Conservation (phyloP, 2,329 filamentous ascomycete genomes). For the Pyricularia sp. region DNA sequence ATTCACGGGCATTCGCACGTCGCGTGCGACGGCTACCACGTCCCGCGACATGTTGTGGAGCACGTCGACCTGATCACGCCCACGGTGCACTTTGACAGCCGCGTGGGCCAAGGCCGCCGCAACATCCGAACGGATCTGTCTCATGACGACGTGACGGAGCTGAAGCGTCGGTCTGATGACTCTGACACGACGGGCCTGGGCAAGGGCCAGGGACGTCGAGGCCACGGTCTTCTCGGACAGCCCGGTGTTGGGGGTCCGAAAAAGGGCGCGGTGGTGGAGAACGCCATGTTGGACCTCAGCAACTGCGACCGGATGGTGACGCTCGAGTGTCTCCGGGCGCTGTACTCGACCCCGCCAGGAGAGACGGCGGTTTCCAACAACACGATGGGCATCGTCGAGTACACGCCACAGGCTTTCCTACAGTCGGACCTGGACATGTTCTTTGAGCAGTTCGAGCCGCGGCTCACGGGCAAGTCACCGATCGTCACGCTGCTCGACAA, state of each 20-base stretch:
- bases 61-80: slow-evolving; percentile 29
- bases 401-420: slow-evolving; percentile 38
- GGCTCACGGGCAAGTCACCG: slow-evolving; percentile 26
- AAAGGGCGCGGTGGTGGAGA: slow-evolving; percentile 16
- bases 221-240: slow-evolving; percentile 15
- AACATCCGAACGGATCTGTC: slow-evolving; percentile 12
- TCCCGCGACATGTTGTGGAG: slow-evolving; percentile 21
- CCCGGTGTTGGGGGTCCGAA: slow-evolving; percentile 16
- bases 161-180: slow-evolving; percentile 9
- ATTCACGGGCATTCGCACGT: slow-evolving; percentile 20
- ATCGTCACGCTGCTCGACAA: slow-evolving; percentile 19
- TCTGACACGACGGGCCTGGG: slow-evolving; percentile 5
- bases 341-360: slow-evolving; percentile 30
- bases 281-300: slow-evolving; percentile 17
- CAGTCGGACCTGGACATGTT: slow-evolving; percentile 35
- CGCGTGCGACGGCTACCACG: slow-evolving; percentile 27
- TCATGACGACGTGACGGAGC: slow-evolving; percentile 12
- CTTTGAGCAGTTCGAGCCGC: slow-evolving; percentile 29
- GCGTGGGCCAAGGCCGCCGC: slow-evolving; percentile 14
- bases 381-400: slow-evolving; percentile 40
- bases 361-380: slow-evolving; percentile 24
- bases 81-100: slow-evolving; percentile 24
- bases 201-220: neutral
- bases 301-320: slow-evolving; percentile 43
- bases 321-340: slow-evolving; percentile 38